A percentile compares a stretch with the other conserved stretches of the same genome.
phyloP scores from a whole-genome alignment of 2,329 filamentous ascomycete species.

The Daldinia sp. region DNA sequence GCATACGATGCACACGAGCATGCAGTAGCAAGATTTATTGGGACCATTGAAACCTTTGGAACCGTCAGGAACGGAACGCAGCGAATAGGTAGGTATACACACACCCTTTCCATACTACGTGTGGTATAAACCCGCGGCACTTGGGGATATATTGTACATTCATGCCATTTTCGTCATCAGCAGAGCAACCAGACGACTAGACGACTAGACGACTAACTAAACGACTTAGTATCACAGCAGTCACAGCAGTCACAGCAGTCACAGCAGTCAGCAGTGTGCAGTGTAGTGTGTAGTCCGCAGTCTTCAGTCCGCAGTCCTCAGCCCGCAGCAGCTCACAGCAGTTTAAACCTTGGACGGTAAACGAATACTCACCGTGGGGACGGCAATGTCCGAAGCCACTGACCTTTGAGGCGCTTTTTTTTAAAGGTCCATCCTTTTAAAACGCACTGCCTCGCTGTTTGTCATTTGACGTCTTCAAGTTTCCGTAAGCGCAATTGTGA shows the following conservation, averaged over 20 bases:
- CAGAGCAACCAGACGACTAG: neutral
- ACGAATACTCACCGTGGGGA: conserved; percentile 5
- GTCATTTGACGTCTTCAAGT: conserved; percentile 32
- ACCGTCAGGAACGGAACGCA: neutral
- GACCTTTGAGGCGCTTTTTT: conserved; percentile 19
- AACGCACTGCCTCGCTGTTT: conserved; percentile 30
- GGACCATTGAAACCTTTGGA: neutral
- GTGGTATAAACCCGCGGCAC: neutral
- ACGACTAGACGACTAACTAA: conserved; percentile 3
- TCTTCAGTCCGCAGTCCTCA: no score
- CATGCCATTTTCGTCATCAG: conserved; percentile 28
- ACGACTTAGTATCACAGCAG: conserved; percentile 24
- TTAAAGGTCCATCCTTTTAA: conserved; percentile 27
- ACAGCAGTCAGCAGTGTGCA: no score
- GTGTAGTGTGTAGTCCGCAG: no score
- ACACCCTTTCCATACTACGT: neutral
- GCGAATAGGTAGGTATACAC: no score
- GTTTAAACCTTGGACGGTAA: neutral
- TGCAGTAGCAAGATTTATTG: neutral
- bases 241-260: no score
- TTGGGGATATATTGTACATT: neutral
- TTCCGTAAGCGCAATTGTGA: conserved; percentile 4
- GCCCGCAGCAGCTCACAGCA: neutral
- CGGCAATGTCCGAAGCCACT: conserved; percentile 37
- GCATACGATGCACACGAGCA: conserved; percentile 12